Base-by-base conservation (phyloP, 2,329 filamentous ascomycete species). In the Dactylellina parvicollis region DNA sequence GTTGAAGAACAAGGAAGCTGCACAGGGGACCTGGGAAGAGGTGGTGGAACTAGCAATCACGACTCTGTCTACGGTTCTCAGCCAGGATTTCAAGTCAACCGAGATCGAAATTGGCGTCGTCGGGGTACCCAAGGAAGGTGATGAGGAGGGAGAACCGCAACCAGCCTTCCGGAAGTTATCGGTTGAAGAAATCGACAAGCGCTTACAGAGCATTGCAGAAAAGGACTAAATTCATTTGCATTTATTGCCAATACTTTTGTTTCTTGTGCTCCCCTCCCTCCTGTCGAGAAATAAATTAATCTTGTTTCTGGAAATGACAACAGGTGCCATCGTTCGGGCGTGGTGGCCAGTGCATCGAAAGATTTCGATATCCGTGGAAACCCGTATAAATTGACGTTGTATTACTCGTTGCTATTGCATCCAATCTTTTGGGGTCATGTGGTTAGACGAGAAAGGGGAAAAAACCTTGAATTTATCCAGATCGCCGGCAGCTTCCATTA, bases 21-120 rank as follows among this genome's bases (percentile, higher is more conserved):
- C 94, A 34, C 90, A 95, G 67, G 95, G 95, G 74, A 89, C 85
- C 80, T 99, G 95, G 95, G 92, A 96, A 82, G 95, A 99, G 74
- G 95, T 99, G 52, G 94, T 99, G 54, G 95, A 99, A 85, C 86
- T 98, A 79, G 95, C 92, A 70, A 99, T 99, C 81, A 91, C 92
- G 46, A 94, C 95, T 4, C 84, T 99, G 81, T 96, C 93, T 87
- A 96, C 91, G 34, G 93, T 99, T 73, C 86, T 99, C 76, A 97
- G 94, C 83, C 96, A 98, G 82, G 95, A 99, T 82, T 99, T 99
- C 86, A 99, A 99, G 88, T 98, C 98, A 86, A 91, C 91, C 78
- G 95, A 99, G 85, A 89, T 99, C 81, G 95, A 99, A 84, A 92
- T 99, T 82, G 95, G 95, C 75, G 93, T 99, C 80, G 95, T 97